Evolutionary conservation across 2,329 filamentous ascomycete genomes (phyloP).

Genomic region (Zarea fungicola): DNA sequence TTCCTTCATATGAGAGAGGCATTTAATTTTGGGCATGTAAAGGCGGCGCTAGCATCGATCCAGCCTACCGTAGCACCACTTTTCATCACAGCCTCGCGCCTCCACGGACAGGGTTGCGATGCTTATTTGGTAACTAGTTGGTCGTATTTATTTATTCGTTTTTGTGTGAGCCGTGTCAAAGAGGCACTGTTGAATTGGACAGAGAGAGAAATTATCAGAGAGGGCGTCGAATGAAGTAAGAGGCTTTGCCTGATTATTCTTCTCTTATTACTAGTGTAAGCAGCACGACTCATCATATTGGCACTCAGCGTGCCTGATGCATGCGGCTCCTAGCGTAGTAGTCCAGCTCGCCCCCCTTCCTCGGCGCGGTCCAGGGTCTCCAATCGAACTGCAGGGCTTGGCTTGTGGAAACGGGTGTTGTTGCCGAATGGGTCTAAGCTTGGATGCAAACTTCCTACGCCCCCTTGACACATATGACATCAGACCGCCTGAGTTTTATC

Average conservation of each 20-base stretch:
- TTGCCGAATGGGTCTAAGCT: constrained; percentile 10
- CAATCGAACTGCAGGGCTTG: constrained; percentile 7
- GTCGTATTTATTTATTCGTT: neutral
- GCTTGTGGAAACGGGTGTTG: constrained; percentile 11
- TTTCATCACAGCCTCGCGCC: constrained; percentile 12
- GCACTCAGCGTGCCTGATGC: neutral
- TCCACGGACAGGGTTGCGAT: neutral
- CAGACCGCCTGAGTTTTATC: neutral
- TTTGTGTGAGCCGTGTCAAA: neutral
- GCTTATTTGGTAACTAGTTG: neutral
- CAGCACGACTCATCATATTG: neutral
- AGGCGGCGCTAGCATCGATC: constrained; percentile 5
- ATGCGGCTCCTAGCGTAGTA: neutral
- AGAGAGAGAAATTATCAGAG: neutral
- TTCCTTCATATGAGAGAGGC: neutral
- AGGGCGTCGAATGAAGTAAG: neutral
- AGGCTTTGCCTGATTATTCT: too few species aligned
- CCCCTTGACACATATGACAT: constrained; percentile 11
- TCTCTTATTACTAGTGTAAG: too few species aligned
- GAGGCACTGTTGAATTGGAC: neutral
- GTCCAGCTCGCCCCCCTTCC: neutral
- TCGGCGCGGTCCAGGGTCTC: constrained; percentile 1
- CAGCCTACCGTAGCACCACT: constrained; percentile 5
- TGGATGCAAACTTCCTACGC: neutral
- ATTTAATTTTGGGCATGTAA: constrained; percentile 7